phyloP scores from a whole-genome alignment of 2,329 filamentous ascomycete species.

The Penicillium sp. region DNA sequence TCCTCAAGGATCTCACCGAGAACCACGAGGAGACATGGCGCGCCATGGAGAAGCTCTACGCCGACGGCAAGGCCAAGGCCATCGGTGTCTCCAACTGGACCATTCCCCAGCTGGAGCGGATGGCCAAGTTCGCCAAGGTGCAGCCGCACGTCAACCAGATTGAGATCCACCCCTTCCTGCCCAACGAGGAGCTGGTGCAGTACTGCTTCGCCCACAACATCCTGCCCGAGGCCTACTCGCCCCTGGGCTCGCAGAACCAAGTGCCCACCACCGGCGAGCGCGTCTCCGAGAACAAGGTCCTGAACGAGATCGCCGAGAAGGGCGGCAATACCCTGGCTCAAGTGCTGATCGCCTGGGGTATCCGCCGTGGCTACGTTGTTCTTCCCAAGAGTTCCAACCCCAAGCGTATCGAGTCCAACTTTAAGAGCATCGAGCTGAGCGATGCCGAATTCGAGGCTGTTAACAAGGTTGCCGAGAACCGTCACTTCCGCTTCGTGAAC shows the following conservation, averaged over 20 bases:
- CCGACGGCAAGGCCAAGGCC: conserved; percentile 64
- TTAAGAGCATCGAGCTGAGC: conserved; percentile 62
- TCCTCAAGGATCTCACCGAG: conserved; percentile 67
- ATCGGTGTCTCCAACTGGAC: conserved; percentile 81
- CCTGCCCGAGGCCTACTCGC: conserved; percentile 49
- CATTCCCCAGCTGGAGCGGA: conserved; percentile 53
- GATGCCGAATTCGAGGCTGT: conserved; percentile 63
- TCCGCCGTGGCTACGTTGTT: conserved; percentile 68
- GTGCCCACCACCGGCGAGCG: conserved; percentile 70
- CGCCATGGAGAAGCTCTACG: conserved; percentile 64
- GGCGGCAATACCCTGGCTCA: conserved; percentile 63
- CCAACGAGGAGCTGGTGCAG: conserved; percentile 49
- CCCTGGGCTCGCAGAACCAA: conserved; percentile 67
- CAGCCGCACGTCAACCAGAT: conserved; percentile 51
- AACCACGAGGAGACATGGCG: conserved; percentile 68
- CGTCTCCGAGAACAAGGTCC: conserved; percentile 61
- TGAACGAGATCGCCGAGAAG: conserved; percentile 63
- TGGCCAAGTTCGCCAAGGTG: conserved; percentile 49
- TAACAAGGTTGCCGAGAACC: conserved; percentile 65
- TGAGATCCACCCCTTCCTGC: conserved; percentile 54
- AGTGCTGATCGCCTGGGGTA: conserved; percentile 67
- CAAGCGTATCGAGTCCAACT: conserved; percentile 69
- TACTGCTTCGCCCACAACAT: conserved; percentile 49
- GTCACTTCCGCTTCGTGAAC: conserved; percentile 74
- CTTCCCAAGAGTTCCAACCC: conserved; percentile 72